These are phyloP conservation scores for Orbilia quercus DNA, from an alignment of 2,329 filamentous ascomycete species.

Conservation along the genomic window DNA sequence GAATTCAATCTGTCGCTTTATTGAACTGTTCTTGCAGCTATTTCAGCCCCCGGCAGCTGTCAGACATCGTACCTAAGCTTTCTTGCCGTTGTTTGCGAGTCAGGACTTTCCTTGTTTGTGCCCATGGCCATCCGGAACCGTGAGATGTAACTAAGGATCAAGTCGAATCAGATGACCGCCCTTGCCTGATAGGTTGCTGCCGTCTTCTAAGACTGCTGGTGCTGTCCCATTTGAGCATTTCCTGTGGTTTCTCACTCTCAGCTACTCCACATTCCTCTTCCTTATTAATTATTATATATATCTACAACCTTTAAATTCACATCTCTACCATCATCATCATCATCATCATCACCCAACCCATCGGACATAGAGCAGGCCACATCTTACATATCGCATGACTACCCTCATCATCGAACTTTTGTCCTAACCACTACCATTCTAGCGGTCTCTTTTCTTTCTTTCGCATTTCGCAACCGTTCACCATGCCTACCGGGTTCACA, in stretches of 20 bases:
- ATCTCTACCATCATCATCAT: background rate
- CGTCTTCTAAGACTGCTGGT: constrained; percentile 4
- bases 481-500: constrained; percentile 74
- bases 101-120: background rate
- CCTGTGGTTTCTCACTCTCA: constrained; percentile 22
- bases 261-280: constrained; percentile 29
- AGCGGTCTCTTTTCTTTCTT: constrained; percentile 7
- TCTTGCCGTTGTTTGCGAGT: background rate
- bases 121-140: background rate
- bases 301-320: background rate
- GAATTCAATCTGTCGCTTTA: constrained; percentile 4
- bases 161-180: constrained; percentile 12
- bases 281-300: background rate
- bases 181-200: constrained; percentile 28
- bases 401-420: constrained; percentile 9
- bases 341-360: constrained; percentile 9
- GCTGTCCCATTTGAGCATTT: constrained; percentile 36
- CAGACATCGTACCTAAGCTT: background rate
- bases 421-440: constrained; percentile 16
- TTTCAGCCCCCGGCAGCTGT: constrained; percentile 6
- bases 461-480: constrained; percentile 12
- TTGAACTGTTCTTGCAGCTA: background rate
- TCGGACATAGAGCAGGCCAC: constrained; percentile 1
- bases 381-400: constrained; percentile 44
- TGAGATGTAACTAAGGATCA: constrained; percentile 5